Evolutionary conservation across 805 yeast genomes (phyloP), one percentile per base, ranked within the genome.

Genomic region (Ogataea methanolica): DNA sequence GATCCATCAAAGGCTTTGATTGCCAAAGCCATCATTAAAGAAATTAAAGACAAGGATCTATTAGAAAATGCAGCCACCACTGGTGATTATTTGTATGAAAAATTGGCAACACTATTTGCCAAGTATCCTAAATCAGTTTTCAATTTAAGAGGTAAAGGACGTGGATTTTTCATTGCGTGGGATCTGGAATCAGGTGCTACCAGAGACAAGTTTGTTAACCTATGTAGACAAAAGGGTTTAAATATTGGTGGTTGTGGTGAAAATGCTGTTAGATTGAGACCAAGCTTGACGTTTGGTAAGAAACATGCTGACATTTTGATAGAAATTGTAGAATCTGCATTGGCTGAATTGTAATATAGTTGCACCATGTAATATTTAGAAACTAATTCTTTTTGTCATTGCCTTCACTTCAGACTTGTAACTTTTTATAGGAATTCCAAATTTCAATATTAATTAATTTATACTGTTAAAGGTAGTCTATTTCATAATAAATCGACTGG

Each of bases 231-330:
- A 22, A 70, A 70, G 37, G 88, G 88, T 43, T 72, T 82, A 52
- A 82, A 82, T 60, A 75, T 80, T 43, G 88, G 88, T 47, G 88
- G 86, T 21, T 82, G 87, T 64, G 83, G 85, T 48, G 83, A 76
- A 31, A 52, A 54, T 11, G 65, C 81, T 29, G 75, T 82, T 39
- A 75, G 88, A 68, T 73, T 82, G 62, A 77, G 88, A 70, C 88
- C 88, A 33, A 67, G 84, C 11, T 72, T 82, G 57, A 75, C 80
- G 23, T 82, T 82, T 61, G 83, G 77, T 53, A 69, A 74, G 57
- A 74, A 74, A 54, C 88, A 82, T 58, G 85, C 79, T 17, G 85
- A 82, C 57, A 62, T 82, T 9, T 73, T 82, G 47, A 56, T 79
- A 47, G 74, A 61, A 1, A 66, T 68, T n/a, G 58, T 74, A 34